Conservation (phyloP, 139 green algal species). For the Chlamydomonas sp. region DNA sequence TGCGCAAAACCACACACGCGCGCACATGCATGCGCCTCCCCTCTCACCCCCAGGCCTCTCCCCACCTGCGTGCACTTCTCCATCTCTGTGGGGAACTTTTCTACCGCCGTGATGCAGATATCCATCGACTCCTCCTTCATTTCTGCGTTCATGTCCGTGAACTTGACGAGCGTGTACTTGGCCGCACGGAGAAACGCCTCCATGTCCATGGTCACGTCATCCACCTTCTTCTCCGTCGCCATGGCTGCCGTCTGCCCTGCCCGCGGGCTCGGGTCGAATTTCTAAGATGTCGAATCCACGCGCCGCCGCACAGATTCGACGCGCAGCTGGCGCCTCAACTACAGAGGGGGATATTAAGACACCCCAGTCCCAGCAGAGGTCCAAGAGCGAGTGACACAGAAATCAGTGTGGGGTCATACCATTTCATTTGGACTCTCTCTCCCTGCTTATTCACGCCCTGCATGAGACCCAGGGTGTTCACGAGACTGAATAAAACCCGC, state of each 20-base stretch:
- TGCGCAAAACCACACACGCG: neutral
- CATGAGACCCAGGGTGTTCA: too few relatives aligned
- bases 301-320: neutral
- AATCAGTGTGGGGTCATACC: too few relatives aligned
- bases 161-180: conserved; percentile 77
- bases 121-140: conserved; percentile 81
- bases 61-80: conserved; percentile 77
- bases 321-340: neutral
- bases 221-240: conserved; percentile 15
- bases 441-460: too few relatives aligned
- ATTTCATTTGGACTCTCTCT: too few relatives aligned
- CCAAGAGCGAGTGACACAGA: too few relatives aligned
- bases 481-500: too few relatives aligned
- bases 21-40: neutral
- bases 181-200: conserved; percentile 52
- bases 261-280: neutral
- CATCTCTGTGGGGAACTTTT: conserved; percentile 67
- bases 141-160: conserved; percentile 72
- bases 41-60: too few relatives aligned
- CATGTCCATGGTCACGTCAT: conserved; percentile 45
- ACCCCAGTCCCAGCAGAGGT: too few relatives aligned
- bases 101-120: conserved; percentile 72
- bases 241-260: neutral
- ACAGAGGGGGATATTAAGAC: too few relatives aligned
- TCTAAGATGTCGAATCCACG: neutral